These are phyloP conservation scores for Herpetomonas muscarum DNA, from an alignment of 208 protist genomes.

Conservation along the genomic window DNA sequence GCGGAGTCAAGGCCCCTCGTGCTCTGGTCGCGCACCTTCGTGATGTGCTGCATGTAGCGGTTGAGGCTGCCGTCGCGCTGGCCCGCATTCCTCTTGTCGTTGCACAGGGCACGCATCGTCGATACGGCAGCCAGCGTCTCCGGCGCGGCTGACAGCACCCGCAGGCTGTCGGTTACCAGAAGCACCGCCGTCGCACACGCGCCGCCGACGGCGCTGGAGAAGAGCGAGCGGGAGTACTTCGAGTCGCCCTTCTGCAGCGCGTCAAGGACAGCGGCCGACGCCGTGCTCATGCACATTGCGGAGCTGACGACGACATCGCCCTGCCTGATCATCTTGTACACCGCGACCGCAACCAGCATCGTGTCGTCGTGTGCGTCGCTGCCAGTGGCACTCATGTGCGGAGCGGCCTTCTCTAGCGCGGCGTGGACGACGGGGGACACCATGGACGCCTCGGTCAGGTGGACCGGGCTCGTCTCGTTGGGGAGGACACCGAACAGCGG, in stretches of 20 bases:
- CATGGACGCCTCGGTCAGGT: conserved; percentile 11
- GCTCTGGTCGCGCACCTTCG: conserved; percentile 23
- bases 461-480: conserved; percentile 13
- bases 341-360: conserved; percentile 33
- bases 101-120: conserved; percentile 7
- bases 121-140: conserved; percentile 19
- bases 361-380: conserved; percentile 14
- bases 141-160: conserved; percentile 13
- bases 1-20: conserved; percentile 19
- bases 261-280: conserved; percentile 18
- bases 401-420: conserved; percentile 17
- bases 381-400: conserved; percentile 3
- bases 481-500: conserved; percentile 45
- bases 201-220: conserved; percentile 49
- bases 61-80: conserved; percentile 45
- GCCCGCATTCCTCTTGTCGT: conserved; percentile 36
- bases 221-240: conserved; percentile 43
- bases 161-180: conserved; percentile 28
- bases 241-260: conserved; percentile 29
- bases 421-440: conserved; percentile 19
- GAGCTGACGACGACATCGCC: conserved; percentile 47
- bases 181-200: conserved; percentile 37
- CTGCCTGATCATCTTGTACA: conserved; percentile 39
- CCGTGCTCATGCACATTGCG: conserved; percentile 23
- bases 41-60: conserved; percentile 40